A percentile compares a stretch with the other conserved stretches of the same genome.
phyloP scores from a whole-genome alignment of 2,329 filamentous ascomycete species.

The Graphilbum sp. region DNA sequence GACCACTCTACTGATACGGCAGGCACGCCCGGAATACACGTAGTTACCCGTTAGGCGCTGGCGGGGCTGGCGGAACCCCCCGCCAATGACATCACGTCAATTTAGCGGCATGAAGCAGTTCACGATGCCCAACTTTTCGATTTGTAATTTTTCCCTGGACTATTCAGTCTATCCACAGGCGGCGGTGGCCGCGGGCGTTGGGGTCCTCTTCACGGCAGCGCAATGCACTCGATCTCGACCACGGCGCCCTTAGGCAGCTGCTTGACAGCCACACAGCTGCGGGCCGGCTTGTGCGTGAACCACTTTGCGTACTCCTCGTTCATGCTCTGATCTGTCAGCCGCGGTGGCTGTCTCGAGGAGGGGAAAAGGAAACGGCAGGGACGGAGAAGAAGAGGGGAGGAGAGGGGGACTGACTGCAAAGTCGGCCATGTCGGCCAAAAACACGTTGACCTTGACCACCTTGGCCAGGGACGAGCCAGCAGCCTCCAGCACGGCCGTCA shows the following conservation, averaged over 20 bases:
- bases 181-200: not conserved
- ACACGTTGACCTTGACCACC: slow-evolving; percentile 85
- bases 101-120: not conserved
- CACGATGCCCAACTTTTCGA: too few species aligned
- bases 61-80: not conserved
- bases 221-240: slow-evolving; percentile 83
- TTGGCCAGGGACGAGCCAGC: slow-evolving; percentile 63
- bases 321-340: slow-evolving; percentile 23
- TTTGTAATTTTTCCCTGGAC: not conserved
- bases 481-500: slow-evolving; percentile 67
- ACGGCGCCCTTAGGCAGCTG: slow-evolving; percentile 72
- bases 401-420: slow-evolving; percentile 50
- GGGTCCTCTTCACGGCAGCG: slow-evolving; percentile 33
- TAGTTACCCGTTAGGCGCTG: too few species aligned
- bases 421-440: slow-evolving; percentile 79
- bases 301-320: slow-evolving; percentile 74
- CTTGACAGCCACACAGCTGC: slow-evolving; percentile 82
- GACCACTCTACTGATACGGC: too few species aligned
- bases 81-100: not conserved
- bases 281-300: slow-evolving; percentile 71
- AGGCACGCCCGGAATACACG: too few species aligned
- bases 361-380: too few species aligned
- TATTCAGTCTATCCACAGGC: not conserved
- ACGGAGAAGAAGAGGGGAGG: too few species aligned
- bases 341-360: not conserved